Percentiles rank a stretch among this genome's conserved stretches.
phyloP scores from a whole-genome alignment of 192 early-diverging fungal species.

The Geranomyces michiganensis region DNA sequence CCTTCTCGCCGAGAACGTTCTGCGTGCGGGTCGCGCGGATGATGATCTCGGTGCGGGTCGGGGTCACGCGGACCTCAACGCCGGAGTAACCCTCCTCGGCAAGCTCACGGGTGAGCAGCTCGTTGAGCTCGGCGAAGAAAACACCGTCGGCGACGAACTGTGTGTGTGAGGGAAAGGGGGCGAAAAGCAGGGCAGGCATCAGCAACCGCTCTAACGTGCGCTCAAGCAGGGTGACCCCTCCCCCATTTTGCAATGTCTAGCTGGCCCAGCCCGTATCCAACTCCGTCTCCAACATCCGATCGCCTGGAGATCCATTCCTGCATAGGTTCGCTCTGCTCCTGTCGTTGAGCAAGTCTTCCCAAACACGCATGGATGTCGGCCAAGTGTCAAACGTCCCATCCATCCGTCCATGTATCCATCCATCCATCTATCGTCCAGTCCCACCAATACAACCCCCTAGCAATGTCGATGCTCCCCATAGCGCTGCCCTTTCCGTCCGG shows the following conservation, averaged over 20 bases:
- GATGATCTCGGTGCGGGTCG: slow-evolving; percentile 98
- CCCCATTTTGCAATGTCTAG: too few species aligned
- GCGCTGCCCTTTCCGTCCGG: too few species aligned
- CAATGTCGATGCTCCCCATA: too few species aligned
- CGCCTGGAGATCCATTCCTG: background rate
- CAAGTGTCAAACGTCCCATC: background rate
- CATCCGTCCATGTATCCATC: slow-evolving; percentile 17
- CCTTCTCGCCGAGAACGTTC: slow-evolving; percentile 97
- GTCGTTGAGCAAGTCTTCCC: background rate
- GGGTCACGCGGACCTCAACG: slow-evolving; percentile 99
- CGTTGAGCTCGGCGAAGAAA: slow-evolving; percentile 99
- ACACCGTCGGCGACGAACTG: slow-evolving; percentile 99
- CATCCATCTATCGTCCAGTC: slow-evolving; percentile 28
- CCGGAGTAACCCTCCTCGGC: slow-evolving; percentile 98
- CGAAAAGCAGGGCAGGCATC: background rate
- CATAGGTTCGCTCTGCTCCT: background rate
- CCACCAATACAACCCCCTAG: too few species aligned
- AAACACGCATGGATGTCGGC: background rate
- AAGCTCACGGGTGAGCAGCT: slow-evolving; percentile 97
- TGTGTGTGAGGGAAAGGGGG: background rate
- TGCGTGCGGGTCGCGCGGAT: slow-evolving; percentile 99
- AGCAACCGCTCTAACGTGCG: too few species aligned
- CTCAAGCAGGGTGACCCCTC: background rate
- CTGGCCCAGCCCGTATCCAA: background rate
- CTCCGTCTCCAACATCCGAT: background rate